Evolutionary conservation across 257 asterid species (phyloP).

Genomic region (Apocynum venetum): DNA sequence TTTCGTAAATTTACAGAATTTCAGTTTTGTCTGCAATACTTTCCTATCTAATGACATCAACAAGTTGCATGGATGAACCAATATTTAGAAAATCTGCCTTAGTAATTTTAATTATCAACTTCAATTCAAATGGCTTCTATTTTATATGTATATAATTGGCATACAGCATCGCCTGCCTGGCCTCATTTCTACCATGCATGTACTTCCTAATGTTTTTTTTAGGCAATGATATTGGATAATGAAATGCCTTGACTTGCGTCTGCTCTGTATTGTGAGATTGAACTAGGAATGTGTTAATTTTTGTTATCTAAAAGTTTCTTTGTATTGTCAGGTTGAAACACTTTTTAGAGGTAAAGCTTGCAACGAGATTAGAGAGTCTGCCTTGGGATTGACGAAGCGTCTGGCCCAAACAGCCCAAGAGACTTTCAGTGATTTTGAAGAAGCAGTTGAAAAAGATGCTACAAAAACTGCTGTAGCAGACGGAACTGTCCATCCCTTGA

Average conservation of each 20-base stretch:
- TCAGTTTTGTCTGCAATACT: neutral
- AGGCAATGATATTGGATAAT: neutral
- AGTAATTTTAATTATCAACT: neutral
- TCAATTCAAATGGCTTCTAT: neutral
- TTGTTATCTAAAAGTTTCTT: constrained; percentile 5
- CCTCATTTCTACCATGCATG: neutral
- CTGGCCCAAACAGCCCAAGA: constrained; percentile 97
- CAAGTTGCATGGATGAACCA: neutral
- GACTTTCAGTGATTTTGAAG: constrained; percentile 96
- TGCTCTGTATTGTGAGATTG: constrained; percentile 4
- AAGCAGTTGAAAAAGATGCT: constrained; percentile 99
- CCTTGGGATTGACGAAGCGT: constrained; percentile 91
- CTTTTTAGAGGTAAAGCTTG: constrained; percentile 92
- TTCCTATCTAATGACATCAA: neutral
- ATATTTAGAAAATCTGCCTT: too few species aligned
- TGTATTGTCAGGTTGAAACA: constrained; percentile 60
- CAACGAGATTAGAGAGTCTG: constrained; percentile 82
- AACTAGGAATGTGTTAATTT: neutral
- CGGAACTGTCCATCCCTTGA: constrained; percentile 98
- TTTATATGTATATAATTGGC: neutral
- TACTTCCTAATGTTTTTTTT: neutral
- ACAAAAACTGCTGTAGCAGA: constrained; percentile 97
- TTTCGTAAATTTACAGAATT: neutral
- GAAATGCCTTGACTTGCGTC: neutral
- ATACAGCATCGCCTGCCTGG: neutral